These are phyloP conservation scores for Irineochytrium annulatum DNA, from an alignment of 192 early-diverging fungal species.

Conservation along the genomic window DNA sequence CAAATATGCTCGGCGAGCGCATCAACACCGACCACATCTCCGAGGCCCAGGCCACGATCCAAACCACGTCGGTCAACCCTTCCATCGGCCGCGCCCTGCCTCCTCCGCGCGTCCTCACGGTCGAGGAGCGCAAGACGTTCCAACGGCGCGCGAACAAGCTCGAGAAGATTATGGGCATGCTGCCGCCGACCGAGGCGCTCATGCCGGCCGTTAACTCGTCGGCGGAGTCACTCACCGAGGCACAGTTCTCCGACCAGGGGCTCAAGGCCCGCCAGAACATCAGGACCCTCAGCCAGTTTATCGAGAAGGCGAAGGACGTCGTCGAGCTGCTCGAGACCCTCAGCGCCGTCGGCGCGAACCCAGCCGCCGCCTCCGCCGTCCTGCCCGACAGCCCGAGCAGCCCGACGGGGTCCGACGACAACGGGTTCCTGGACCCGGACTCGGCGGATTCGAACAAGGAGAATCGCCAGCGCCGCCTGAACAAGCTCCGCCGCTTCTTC, in stretches of 20 bases:
- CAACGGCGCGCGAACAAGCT: constrained; percentile 36
- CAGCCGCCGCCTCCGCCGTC: neutral
- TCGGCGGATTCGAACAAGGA: constrained; percentile 25
- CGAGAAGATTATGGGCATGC: constrained; percentile 32
- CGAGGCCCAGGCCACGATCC: constrained; percentile 13
- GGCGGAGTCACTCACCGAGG: constrained; percentile 6
- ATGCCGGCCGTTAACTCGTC: too few species aligned
- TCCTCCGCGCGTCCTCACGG: constrained; percentile 27
- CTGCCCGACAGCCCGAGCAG: neutral
- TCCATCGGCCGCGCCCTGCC: neutral
- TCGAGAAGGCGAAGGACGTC: constrained; percentile 16
- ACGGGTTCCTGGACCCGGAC: neutral
- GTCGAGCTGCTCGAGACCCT: constrained; percentile 24
- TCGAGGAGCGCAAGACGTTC: constrained; percentile 27
- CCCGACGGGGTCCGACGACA: neutral
- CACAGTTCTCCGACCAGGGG: neutral
- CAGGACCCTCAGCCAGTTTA: constrained; percentile 1
- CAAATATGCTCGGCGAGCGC: constrained; percentile 39
- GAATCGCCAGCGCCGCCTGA: constrained; percentile 19
- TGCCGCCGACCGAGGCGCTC: constrained; percentile 30
- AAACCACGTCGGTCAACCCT: neutral
- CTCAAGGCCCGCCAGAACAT: constrained; percentile 11
- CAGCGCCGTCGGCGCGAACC: constrained; percentile 5
- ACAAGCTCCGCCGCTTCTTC: constrained; percentile 45
- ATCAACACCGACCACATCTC: constrained; percentile 25